Evolutionary conservation across 2,329 filamentous ascomycete genomes (phyloP).

Genomic region (Reticulascus tulasneorum): DNA sequence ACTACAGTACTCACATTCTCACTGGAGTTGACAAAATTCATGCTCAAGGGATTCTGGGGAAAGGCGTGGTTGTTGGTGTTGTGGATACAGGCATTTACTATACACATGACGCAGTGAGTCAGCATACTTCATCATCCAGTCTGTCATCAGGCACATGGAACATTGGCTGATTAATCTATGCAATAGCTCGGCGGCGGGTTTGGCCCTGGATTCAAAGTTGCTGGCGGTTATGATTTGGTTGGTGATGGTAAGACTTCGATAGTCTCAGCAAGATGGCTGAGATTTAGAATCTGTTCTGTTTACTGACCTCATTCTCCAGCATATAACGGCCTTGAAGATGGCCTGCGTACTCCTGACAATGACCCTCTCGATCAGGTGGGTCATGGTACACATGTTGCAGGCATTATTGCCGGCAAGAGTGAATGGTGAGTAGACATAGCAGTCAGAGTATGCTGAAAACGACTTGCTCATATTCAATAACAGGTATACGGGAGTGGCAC

Average conservation of each 20-base stretch:
- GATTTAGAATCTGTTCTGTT: not conserved
- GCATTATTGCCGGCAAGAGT: conserved; percentile 23
- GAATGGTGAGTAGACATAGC: conserved; percentile 9
- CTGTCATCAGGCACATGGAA: no score
- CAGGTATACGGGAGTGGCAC: conserved; percentile 22
- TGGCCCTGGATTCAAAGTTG: conserved; percentile 1
- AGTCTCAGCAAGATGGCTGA: no score
- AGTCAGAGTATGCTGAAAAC: no score
- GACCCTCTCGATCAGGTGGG: conserved; percentile 3
- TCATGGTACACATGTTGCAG: conserved; percentile 22
- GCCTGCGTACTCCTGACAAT: conserved; percentile 3
- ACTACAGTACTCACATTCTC: conserved; percentile 31
- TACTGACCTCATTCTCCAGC: conserved; percentile 2
- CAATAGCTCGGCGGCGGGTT: conserved; percentile 8
- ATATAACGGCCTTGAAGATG: no score
- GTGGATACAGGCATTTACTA: conserved; percentile 38
- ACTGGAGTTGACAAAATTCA: conserved; percentile 36
- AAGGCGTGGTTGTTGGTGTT: conserved; percentile 34
- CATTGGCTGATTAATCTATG: no score
- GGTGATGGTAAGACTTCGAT: conserved; percentile 7
- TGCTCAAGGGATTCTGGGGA: conserved; percentile 30
- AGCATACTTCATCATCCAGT: no score
- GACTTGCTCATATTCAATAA: conserved; percentile 2
- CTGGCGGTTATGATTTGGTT: conserved; percentile 6
- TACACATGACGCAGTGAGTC: conserved; percentile 29